These are phyloP conservation scores for Sclerotinia sclerotiorum DNA, from an alignment of 2,329 filamentous ascomycete species.

Conservation along the genomic window DNA sequence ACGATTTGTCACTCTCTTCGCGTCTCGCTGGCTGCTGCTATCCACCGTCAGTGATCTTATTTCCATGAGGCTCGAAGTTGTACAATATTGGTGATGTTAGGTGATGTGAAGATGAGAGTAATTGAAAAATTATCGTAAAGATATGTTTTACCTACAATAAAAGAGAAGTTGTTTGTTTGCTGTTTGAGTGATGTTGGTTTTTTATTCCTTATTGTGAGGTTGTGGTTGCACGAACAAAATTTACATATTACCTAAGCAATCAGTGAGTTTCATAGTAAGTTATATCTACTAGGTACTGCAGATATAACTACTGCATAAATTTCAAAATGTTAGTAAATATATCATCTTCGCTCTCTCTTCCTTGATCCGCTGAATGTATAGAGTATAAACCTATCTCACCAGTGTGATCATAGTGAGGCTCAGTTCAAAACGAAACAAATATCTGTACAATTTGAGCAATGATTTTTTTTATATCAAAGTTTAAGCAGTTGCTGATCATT, in stretches of 20 bases:
- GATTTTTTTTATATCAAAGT: too few species aligned
- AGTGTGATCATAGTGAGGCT: too few species aligned
- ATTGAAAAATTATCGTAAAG: neutral
- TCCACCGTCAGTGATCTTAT: neutral
- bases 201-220: neutral
- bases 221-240: conserved; percentile 4
- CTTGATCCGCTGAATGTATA: too few species aligned
- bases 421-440: too few species aligned
- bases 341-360: too few species aligned
- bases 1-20: conserved; percentile 7
- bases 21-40: conserved; percentile 7
- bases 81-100: neutral
- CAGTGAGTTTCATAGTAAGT: too few species aligned
- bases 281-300: too few species aligned
- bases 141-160: neutral
- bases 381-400: too few species aligned
- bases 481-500: too few species aligned
- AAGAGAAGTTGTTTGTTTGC: neutral
- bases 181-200: neutral
- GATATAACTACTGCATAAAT: too few species aligned
- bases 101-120: neutral
- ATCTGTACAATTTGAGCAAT: too few species aligned
- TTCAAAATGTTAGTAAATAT: too few species aligned
- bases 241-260: conserved; percentile 1
- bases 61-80: neutral